Percentiles rank a stretch among this genome's conserved stretches.
These are phyloP conservation scores for Cyberlindnera subsufficiens DNA, from an alignment of 805 yeast genomes.

Conservation along the genomic window DNA sequence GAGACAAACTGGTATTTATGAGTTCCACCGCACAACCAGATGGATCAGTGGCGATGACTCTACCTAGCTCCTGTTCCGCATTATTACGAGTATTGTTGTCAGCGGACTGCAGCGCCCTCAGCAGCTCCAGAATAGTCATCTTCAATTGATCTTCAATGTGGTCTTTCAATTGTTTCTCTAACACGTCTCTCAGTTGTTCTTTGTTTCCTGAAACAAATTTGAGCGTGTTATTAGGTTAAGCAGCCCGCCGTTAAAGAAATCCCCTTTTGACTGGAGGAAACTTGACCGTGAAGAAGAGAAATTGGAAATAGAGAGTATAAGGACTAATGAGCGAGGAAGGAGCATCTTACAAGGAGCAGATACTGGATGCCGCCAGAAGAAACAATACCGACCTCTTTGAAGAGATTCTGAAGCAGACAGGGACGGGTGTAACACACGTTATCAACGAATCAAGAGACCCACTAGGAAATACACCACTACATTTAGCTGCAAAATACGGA, in stretches of 20 bases:
- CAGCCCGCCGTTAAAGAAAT: background rate
- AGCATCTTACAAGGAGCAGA: conserved; percentile 71
- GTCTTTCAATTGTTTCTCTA: too few relatives aligned
- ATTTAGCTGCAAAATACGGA: conserved; percentile 76
- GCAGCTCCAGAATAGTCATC: conserved; percentile 8
- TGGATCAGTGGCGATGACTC: conserved; percentile 41
- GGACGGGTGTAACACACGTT: conserved; percentile 33
- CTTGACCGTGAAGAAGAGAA: conserved; percentile 4
- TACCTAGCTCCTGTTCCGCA: conserved; percentile 32
- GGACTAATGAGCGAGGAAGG: conserved; percentile 40
- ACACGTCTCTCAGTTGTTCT: too few relatives aligned
- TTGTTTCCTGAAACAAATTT: background rate
- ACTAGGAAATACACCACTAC: conserved; percentile 75
- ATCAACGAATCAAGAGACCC: conserved; percentile 72
- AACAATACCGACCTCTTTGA: conserved; percentile 75
- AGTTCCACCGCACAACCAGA: conserved; percentile 38
- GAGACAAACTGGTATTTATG: conserved; percentile 33
- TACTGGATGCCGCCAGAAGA: conserved; percentile 82
- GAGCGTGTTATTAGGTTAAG: background rate
- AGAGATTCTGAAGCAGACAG: conserved; percentile 38
- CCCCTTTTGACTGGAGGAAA: background rate
- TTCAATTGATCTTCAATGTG: too few relatives aligned
- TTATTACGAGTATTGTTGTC: conserved; percentile 31
- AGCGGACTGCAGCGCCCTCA: conserved; percentile 29
- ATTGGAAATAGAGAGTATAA: background rate